These are phyloP conservation scores for Sclerotinia trifoliorum DNA, from an alignment of 2,329 filamentous ascomycete genomes.

Conservation along the genomic window DNA sequence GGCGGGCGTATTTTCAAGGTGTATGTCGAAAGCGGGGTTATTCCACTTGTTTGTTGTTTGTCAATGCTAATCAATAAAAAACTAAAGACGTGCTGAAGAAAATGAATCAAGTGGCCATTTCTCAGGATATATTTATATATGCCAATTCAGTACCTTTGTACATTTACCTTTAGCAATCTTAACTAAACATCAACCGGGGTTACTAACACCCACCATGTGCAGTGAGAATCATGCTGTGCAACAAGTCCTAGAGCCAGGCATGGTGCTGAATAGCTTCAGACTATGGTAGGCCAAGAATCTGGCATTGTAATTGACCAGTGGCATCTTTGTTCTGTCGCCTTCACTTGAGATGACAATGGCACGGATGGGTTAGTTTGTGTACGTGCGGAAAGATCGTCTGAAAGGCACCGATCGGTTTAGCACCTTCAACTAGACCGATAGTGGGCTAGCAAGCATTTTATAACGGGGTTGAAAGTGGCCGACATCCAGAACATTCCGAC, in stretches of 20 bases:
- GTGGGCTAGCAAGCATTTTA: background rate
- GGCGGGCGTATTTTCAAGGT: background rate
- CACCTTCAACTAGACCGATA: background rate
- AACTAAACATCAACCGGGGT: background rate
- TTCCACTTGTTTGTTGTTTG: background rate
- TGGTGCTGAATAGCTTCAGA: background rate
- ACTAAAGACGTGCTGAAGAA: background rate
- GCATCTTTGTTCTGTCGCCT: background rate
- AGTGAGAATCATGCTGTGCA: background rate
- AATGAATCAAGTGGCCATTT: background rate
- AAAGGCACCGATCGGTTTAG: background rate
- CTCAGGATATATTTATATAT: background rate
- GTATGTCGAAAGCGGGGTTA: background rate
- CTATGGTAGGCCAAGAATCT: background rate
- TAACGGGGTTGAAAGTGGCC: background rate
- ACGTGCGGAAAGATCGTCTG: background rate
- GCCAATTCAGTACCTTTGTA: background rate
- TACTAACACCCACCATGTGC: slow-evolving; percentile 7
- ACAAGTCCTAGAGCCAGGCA: background rate
- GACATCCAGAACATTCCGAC: background rate
- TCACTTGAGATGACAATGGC: slow-evolving; percentile 11
- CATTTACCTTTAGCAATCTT: background rate
- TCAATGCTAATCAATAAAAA: background rate
- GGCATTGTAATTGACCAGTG: background rate
- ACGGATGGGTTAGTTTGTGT: background rate